These are phyloP conservation scores for Aspergillus neoniger DNA, from an alignment of 2,329 filamentous ascomycete species.

Conservation along the genomic window DNA sequence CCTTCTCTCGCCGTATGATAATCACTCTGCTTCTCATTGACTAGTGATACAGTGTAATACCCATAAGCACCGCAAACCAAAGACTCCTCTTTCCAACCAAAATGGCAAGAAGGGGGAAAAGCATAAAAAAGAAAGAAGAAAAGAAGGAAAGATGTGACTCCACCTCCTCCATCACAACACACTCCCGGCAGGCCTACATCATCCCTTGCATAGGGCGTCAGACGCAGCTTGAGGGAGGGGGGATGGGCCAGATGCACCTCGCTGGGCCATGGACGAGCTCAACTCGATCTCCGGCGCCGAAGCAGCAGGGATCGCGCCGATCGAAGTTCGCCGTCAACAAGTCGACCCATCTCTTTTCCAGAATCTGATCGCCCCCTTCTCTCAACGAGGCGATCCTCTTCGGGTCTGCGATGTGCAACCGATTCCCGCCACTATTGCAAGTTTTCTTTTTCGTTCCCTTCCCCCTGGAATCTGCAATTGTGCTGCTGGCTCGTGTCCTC, in stretches of 20 bases:
- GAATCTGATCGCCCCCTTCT: constrained; percentile 24
- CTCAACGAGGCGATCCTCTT: constrained; percentile 19
- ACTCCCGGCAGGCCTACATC: constrained; percentile 6
- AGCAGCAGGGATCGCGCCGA: constrained; percentile 19
- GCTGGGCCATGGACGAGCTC: constrained; percentile 12
- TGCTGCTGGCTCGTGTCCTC: constrained; percentile 7
- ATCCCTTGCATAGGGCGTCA: constrained; percentile 25
- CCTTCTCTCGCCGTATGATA: neutral
- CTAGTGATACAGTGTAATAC: constrained; percentile 5
- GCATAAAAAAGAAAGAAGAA: neutral
- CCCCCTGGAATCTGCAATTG: constrained; percentile 9
- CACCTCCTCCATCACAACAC: neutral
- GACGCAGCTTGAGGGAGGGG: constrained; percentile 11
- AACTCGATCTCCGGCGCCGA: constrained; percentile 4
- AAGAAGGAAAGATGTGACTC: neutral
- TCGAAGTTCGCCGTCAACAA: constrained; percentile 14
- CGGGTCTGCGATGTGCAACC: constrained; percentile 5
- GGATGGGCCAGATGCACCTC: neutral
- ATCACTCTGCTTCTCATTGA: neutral
- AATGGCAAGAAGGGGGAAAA: neutral
- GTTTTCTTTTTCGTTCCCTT: constrained; percentile 4
- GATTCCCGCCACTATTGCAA: neutral
- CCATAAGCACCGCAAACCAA: neutral
- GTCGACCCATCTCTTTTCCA: constrained; percentile 25
- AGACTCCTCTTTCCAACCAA: neutral